Evolutionary conservation across 2,329 filamentous ascomycete genomes (phyloP), one percentile per base, ranked within the genome.

Genomic region (Talaromyces amestolkiae): DNA sequence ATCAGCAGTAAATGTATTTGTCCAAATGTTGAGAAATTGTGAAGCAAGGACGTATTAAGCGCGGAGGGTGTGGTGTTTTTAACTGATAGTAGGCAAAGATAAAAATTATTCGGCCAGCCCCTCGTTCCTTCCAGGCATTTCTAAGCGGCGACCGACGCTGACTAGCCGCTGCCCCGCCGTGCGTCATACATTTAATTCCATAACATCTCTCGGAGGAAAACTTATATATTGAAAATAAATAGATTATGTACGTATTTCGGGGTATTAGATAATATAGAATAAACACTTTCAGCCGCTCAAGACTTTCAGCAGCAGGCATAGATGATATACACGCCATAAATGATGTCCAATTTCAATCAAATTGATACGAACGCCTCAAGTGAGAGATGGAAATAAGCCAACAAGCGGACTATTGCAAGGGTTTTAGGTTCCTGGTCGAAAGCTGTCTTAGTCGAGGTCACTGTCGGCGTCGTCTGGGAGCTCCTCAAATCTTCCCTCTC

Each of bases 401-500:
- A 43, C 37, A 58, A 41, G 54, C 27, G 9, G 7, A 17, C 5
- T 10, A 51, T 10, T 22, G 37, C 41, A 27, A 22, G n/a, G 22
- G 13, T n/a, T 45, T 17, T n/a, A 53, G 2, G n/a, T 37, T 13
- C 2, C 6, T 27, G 27, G 10, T 24, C 22, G 17, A 19, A 10
- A 1, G 17, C 7, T 24, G 17, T 19, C 17, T 10, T 58, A 66
- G 35, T 68, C 63, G 69, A 65, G 75, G 61, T 78, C 76, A 61
- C 74, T 77, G 54, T 78, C 77, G 45, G 72, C 71, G 66, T 87
- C 85, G 63, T 87, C 85, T 17, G 83, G 80, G 47, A 93, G 73
- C 72, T 93, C 88, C 72, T 92, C 84, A 62, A 93, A 87, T 62
- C 88, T 81, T 0, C 91, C 92, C 69, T 90, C 86, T 54, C 86